These are phyloP conservation scores for Eutypella sp. DNA, from an alignment of 2,329 filamentous ascomycete species.

Conservation along the genomic window DNA sequence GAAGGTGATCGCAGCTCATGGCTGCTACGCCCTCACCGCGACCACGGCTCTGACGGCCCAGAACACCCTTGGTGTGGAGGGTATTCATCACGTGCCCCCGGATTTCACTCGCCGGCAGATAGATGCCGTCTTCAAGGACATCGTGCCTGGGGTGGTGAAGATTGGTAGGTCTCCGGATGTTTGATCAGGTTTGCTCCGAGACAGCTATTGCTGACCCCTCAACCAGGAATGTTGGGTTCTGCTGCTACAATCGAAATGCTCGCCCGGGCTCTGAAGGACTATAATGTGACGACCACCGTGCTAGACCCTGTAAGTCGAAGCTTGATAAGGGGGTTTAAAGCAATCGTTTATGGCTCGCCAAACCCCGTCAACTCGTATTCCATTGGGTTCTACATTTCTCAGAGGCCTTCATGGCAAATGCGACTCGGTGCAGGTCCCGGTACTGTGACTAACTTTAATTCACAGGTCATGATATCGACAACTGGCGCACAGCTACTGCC, in stretches of 20 bases:
- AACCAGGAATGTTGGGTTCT: conserved; percentile 74
- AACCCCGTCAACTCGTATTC: no score
- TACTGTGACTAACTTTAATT: neutral
- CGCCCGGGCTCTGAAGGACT: conserved; percentile 55
- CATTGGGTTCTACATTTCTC: no score
- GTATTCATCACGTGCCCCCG: conserved; percentile 73
- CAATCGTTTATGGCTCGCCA: neutral
- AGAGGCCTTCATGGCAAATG: no score
- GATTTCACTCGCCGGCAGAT: conserved; percentile 81
- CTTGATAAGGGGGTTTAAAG: neutral
- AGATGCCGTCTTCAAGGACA: conserved; percentile 75
- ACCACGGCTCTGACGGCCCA: conserved; percentile 95
- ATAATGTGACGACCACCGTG: conserved; percentile 56
- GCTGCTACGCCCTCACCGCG: conserved; percentile 92
- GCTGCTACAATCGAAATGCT: conserved; percentile 65
- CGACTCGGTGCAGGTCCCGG: neutral
- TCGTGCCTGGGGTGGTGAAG: conserved; percentile 87
- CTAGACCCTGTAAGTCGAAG: conserved; percentile 63
- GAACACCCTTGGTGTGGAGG: conserved; percentile 80
- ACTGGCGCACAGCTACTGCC: conserved; percentile 69
- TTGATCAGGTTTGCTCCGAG: neutral
- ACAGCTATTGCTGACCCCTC: neutral
- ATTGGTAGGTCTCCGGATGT: conserved; percentile 58
- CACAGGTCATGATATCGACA: conserved; percentile 85
- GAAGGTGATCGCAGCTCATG: conserved; percentile 87